Evolutionary conservation across 2,329 filamentous ascomycete genomes (phyloP), one percentile per base, ranked within the genome.

Genomic region (Ascochyta pisi): DNA sequence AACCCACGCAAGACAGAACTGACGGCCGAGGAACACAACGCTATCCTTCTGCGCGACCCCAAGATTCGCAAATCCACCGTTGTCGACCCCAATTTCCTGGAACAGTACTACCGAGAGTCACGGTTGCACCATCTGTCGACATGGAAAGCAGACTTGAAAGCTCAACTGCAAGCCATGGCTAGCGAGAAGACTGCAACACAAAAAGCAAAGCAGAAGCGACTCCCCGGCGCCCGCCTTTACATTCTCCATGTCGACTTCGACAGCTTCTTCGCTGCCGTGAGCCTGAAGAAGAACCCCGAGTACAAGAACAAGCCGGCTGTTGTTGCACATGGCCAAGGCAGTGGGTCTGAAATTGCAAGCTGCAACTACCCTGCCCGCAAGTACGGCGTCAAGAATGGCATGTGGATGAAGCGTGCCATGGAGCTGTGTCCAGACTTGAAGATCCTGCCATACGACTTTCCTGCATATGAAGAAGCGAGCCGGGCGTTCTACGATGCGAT

Each of bases 211-310:
- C 79, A 79, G 54, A 83, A 87, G 66, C 81, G 82, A 38, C 81
- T 82, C 24, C 80, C 84, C 12, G 90, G 89, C 0, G 78, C 87
- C 3, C 83, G 93, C 57, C 81, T 90, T 46, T 99, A 98, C 67
- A 84, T 99, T 49, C 85, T 99, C 70, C 95, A 99, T 68, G 92
- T 99, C 27, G 95, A 99, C 71, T 99, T 99, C 73, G 96, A 99
- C 77, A 95, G 92, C 75, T 99, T 99, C 78, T 99, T 99, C 76
- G 96, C 93, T 56, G 91, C 96, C 0, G 91, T 99, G 0, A 97
- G 95, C 0, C 76, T 89, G 16, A 92, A 92, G 66, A 89, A 87
- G 50, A 82, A 87, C 23, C 92, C 94, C 0, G 86, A 96, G 19
- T 88, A 86, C 57, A 79, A 82, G 35, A 87, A 90, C 46, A 94